These are phyloP conservation scores for Hanseniaspora mollemarum DNA, from an alignment of 805 yeast genomes.

Conservation along the genomic window DNA sequence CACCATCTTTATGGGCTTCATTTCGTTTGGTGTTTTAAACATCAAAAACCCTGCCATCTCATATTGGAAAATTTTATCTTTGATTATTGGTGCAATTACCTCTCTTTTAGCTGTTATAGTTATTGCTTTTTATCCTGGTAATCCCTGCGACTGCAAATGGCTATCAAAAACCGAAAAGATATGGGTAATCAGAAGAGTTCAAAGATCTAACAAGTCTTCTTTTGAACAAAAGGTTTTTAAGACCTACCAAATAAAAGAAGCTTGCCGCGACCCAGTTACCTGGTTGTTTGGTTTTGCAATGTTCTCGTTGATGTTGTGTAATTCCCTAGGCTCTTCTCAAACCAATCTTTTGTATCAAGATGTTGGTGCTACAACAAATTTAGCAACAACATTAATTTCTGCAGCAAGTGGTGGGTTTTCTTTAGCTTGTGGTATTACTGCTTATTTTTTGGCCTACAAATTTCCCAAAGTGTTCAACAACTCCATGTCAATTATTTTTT, in stretches of 20 bases:
- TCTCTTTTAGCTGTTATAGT: slow-evolving; percentile 31
- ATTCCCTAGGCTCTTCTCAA: slow-evolving; percentile 40
- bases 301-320: slow-evolving; percentile 39
- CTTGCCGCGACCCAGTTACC: slow-evolving; percentile 38
- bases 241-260: slow-evolving; percentile 39
- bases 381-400: slow-evolving; percentile 41
- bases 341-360: slow-evolving; percentile 39
- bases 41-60: slow-evolving; percentile 24
- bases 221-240: slow-evolving; percentile 40
- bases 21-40: slow-evolving; percentile 33
- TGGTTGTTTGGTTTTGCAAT: slow-evolving; percentile 34
- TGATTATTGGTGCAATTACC: slow-evolving; percentile 47
- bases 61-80: slow-evolving; percentile 45
- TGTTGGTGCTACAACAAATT: slow-evolving; percentile 34
- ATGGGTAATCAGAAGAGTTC: slow-evolving; percentile 39
- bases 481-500: slow-evolving; percentile 28
- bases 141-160: slow-evolving; percentile 43
- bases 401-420: slow-evolving; percentile 45
- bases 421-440: slow-evolving; percentile 32
- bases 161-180: slow-evolving; percentile 41
- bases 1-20: slow-evolving; percentile 43
- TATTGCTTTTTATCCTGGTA: slow-evolving; percentile 40
- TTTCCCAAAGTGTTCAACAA: slow-evolving; percentile 19
- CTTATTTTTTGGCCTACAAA: slow-evolving; percentile 33
- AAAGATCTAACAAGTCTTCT: slow-evolving; percentile 32